Evolutionary conservation across 208 protist species (phyloP).

Genomic region (Leishmania gerbilli): DNA sequence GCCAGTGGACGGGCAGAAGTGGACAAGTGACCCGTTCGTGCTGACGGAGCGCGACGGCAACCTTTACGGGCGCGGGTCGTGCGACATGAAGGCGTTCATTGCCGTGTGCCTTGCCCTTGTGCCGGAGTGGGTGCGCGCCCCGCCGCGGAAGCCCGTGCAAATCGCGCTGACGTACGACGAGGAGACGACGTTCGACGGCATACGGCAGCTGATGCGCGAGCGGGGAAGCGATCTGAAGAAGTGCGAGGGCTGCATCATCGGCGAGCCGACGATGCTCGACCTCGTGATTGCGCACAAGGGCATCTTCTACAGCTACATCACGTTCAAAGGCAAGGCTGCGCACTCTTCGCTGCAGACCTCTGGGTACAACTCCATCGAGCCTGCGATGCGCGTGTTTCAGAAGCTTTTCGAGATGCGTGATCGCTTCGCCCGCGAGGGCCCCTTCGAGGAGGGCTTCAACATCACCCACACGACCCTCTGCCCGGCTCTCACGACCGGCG

Average conservation of each 20-base stretch:
- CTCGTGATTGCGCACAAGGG: conserved; percentile 63
- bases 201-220: conserved; percentile 30
- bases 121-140: conserved; percentile 40
- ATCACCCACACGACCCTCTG: conserved; percentile 46
- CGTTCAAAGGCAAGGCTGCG: conserved; percentile 44
- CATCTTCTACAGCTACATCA: conserved; percentile 32
- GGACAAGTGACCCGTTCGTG: conserved; percentile 64
- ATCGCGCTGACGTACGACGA: conserved; percentile 62
- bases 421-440: conserved; percentile 43
- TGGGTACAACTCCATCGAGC: conserved; percentile 43
- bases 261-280: conserved; percentile 53
- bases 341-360: conserved; percentile 56
- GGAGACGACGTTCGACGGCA: conserved; percentile 44
- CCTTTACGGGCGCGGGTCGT: conserved; percentile 67
- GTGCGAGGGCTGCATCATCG: conserved; percentile 61
- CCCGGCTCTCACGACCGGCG: conserved; percentile 34
- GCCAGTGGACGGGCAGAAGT: conserved; percentile 69
- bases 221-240: conserved; percentile 27
- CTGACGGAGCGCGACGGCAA: conserved; percentile 63
- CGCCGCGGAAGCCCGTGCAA: conserved; percentile 60
- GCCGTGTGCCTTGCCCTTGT: conserved; percentile 50
- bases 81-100: conserved; percentile 81
- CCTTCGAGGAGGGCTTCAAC: conserved; percentile 39
- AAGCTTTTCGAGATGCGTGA: conserved; percentile 43
- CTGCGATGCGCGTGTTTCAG: conserved; percentile 32